Base-by-base conservation (phyloP, 495 filamentous ascomycete species). In the Bacidia rubella region DNA sequence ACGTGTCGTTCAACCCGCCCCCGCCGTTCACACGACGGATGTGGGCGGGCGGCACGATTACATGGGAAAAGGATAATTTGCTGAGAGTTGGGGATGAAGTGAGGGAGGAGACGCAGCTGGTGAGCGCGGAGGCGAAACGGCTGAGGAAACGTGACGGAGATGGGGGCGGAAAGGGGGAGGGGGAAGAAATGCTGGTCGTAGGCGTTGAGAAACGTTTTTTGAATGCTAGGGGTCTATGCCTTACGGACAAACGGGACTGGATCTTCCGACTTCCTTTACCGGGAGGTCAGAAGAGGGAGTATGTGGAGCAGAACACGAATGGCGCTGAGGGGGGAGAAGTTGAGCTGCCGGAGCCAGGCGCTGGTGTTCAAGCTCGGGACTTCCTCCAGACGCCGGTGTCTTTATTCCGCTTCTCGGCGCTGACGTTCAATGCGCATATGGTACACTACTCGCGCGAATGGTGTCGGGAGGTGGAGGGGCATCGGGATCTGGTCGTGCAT, bases 381-480 rank as follows among this genome's bases (percentile, higher is more conserved):
- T 66, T 79, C 42, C 54, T 60, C 12, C 78, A 76, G 62, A 78
- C 79, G 0, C 67, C 73, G 2, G 71, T 75, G 3, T 73, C 74
- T 0, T 71, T 86, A 7, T 85, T 86, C 62, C 74, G 82, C 2
- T 87, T 86, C 68, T 82, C 79, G 0, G 83, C 83, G 0, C 63
- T 87, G 21, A 86, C 82, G 2, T 85, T 83, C 63, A 86, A 86
- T 54, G 77, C 72, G 0, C 83, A 86, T 58, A 83, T 78, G 62
- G 86, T 86, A 39, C 82, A 86, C 60, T 85, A 83, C 60, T 80
- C 79, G 32, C 62, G 67, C 2, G 66, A 70, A 2, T 83, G 79
- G 79, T 74, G 73, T 12, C 65, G 69, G 2, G 65, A 74, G 12
- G 69, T 81, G 15, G 81, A 85, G 52, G 77, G 77, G 0, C 79